Percentiles rank a stretch among this genome's conserved stretches.
These are phyloP conservation scores for Fraxinus latifolia DNA, from an alignment of 305 asterid genomes.

Conservation along the genomic window DNA sequence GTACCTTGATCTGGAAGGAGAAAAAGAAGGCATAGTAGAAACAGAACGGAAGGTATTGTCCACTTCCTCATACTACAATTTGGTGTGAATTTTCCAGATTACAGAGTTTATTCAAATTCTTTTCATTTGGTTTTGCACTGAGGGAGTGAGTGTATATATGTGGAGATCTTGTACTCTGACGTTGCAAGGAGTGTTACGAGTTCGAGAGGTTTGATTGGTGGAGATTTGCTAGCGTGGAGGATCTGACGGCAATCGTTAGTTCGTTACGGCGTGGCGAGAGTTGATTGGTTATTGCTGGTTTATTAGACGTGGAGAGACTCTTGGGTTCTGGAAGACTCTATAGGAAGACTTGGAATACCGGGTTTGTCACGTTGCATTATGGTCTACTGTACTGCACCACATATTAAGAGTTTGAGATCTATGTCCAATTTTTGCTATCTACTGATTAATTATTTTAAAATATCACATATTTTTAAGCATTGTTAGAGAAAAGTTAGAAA, in stretches of 20 bases:
- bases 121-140: not conserved
- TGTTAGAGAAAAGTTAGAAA: too few species aligned
- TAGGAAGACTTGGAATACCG: not conserved
- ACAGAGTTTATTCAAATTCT: not conserved
- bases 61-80: constrained; percentile 64
- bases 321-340: constrained; percentile 36
- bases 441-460: too few species aligned
- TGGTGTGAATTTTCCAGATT: not conserved
- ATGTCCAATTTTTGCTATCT: too few species aligned
- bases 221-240: constrained; percentile 43
- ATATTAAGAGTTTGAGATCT: too few species aligned
- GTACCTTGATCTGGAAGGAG: constrained; percentile 77
- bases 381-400: not conserved
- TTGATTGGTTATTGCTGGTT: constrained; percentile 33
- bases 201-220: constrained; percentile 38
- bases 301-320: constrained; percentile 49
- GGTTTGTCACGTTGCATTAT: not conserved
- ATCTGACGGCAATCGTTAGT: constrained; percentile 31
- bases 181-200: constrained; percentile 10
- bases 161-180: not conserved
- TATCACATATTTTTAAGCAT: too few species aligned
- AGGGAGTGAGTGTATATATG: not conserved
- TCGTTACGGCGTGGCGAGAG: constrained; percentile 36
- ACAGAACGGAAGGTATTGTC: constrained; percentile 61
- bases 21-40: constrained; percentile 55